Conservation (phyloP, 495 filamentous ascomycete species). For the Parmelia sp. region DNA sequence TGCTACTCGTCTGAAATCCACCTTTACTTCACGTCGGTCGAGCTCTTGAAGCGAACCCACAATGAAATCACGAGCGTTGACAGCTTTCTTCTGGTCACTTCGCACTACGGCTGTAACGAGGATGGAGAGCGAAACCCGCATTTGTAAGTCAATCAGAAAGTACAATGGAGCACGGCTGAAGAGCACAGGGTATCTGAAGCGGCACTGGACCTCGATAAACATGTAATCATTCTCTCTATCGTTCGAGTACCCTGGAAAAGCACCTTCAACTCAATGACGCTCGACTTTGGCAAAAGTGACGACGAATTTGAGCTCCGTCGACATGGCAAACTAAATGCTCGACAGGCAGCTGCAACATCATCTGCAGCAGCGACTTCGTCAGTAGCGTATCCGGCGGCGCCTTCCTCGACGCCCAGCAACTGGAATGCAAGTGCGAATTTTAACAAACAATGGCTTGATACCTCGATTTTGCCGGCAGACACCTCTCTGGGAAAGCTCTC, state of each 20-base stretch:
- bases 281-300: constrained; percentile 23
- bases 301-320: constrained; percentile 10
- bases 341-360: constrained; percentile 13
- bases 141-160: constrained; percentile 20
- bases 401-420: constrained; percentile 17
- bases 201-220: neutral
- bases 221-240: constrained; percentile 18
- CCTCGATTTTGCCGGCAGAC: constrained; percentile 22
- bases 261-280: constrained; percentile 20
- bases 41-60: constrained; percentile 7
- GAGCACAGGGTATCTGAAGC: constrained; percentile 15
- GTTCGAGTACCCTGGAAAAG: constrained; percentile 20
- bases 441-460: constrained; percentile 15
- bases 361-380: constrained; percentile 9
- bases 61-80: constrained; percentile 3
- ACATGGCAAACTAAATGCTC: constrained; percentile 12
- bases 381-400: constrained; percentile 11
- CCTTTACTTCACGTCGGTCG: constrained; percentile 20
- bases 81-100: constrained; percentile 29
- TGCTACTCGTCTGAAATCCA: constrained; percentile 24
- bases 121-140: constrained; percentile 29
- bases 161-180: constrained; percentile 1
- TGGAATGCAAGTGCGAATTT: constrained; percentile 14
- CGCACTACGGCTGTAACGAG: constrained; percentile 30
- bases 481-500: constrained; percentile 11